A percentile compares a stretch with the other conserved stretches of the same genome.
phyloP scores from a whole-genome alignment of 805 yeast species.

The Pichia nakasei region DNA sequence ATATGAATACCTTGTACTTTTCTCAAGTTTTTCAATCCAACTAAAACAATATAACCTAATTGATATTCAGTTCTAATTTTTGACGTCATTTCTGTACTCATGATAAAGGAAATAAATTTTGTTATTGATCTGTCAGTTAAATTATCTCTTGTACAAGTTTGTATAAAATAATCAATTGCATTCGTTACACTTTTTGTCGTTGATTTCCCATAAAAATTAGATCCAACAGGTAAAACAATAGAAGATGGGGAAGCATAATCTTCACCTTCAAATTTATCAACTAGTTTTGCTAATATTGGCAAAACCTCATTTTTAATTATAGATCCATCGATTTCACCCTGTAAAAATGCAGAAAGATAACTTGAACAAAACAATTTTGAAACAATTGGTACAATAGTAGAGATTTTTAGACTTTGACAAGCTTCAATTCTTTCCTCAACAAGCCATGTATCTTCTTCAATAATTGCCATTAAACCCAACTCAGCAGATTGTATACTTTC shows the following conservation, averaged over 20 bases:
- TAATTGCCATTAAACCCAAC: conserved; percentile 38
- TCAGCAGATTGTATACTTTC: conserved; percentile 41
- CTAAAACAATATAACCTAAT: conserved; percentile 53
- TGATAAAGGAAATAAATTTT: conserved; percentile 35
- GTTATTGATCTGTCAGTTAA: conserved; percentile 31
- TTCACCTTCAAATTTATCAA: conserved; percentile 9
- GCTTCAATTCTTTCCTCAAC: conserved; percentile 48
- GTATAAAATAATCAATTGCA: conserved; percentile 45
- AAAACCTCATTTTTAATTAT: conserved; percentile 7
- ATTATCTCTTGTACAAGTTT: conserved; percentile 43
- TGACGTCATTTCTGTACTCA: conserved; percentile 35
- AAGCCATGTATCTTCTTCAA: conserved; percentile 51
- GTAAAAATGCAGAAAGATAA: conserved; percentile 36
- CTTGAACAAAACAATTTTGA: conserved; percentile 20
- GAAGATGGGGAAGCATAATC: conserved; percentile 29
- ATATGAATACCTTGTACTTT: conserved; percentile 52
- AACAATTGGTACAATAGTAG: conserved; percentile 27
- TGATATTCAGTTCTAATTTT: conserved; percentile 48
- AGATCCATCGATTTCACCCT: conserved; percentile 36
- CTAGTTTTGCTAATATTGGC: conserved; percentile 9
- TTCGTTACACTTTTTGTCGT: conserved; percentile 43
- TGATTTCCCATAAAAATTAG: conserved; percentile 27
- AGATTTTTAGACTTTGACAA: conserved; percentile 39
- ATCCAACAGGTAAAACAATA: conserved; percentile 28
- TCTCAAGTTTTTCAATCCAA: conserved; percentile 45